Percentiles rank a stretch among this genome's conserved stretches.
Evolutionary conservation across 345 rosid species (phyloP).

Genomic region (Sapria himalayana): DNA sequence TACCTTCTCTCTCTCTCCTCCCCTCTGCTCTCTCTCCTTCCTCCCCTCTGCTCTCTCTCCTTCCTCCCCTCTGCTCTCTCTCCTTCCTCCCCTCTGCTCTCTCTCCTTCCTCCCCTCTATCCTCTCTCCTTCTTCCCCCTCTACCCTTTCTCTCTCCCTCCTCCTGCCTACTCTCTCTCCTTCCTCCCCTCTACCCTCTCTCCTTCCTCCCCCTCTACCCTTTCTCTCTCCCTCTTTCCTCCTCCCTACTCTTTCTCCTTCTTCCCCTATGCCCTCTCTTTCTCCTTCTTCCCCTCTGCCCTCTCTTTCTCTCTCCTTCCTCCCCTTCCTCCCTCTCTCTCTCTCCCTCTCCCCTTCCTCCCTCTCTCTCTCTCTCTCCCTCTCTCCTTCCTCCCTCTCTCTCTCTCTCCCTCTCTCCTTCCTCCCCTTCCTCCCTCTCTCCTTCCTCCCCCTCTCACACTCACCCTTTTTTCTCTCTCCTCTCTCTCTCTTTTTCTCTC

Average conservation of each 20-base stretch:
- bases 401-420: no score
- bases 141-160: no score
- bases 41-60: not conserved
- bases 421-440: not conserved
- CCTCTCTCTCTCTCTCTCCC: not conserved
- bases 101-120: not conserved
- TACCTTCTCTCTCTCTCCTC: no score
- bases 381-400: not conserved
- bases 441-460: not conserved
- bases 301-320: not conserved
- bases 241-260: no score
- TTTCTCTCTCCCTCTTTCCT: no score
- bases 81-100: not conserved
- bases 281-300: no score
- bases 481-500: not conserved
- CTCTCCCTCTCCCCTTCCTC: not conserved
- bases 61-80: not conserved
- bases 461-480: not conserved
- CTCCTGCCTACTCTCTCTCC: not conserved
- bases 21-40: not conserved
- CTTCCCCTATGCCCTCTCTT: no score
- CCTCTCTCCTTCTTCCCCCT: not conserved
- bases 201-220: no score
- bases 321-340: not conserved
- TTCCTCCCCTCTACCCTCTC: no score